Conservation (phyloP, 2,329 filamentous ascomycete species). For the Penicillium verrucosum region DNA sequence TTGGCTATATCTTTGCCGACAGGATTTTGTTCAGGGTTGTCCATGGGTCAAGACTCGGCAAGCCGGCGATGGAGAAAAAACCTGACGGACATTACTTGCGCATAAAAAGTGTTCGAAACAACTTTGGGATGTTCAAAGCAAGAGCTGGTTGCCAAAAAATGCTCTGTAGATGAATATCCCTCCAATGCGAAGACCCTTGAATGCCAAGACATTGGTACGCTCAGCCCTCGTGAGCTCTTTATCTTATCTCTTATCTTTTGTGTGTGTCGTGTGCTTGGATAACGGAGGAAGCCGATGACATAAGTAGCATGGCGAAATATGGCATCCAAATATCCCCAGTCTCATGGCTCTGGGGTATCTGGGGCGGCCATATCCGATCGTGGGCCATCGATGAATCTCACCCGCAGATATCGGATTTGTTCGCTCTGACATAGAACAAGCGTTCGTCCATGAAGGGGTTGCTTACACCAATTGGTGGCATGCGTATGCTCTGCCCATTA, state of each 20-base stretch:
- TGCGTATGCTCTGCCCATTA: not conserved
- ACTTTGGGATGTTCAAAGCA: not conserved
- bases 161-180: not conserved
- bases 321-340: not conserved
- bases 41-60: constrained; percentile 12
- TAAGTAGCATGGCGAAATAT: not conserved
- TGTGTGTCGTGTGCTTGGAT: constrained; percentile 3
- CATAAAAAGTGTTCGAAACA: not conserved
- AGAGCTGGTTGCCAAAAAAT: not conserved
- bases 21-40: not conserved
- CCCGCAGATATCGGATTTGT: not conserved
- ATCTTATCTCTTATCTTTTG: constrained; percentile 12
- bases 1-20: constrained; percentile 16
- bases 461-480: not conserved
- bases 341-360: not conserved
- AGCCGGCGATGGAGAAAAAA: constrained; percentile 5
- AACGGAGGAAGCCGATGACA: constrained; percentile 11
- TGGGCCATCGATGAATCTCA: not conserved
- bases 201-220: constrained; percentile 11
- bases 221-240: constrained; percentile 5
- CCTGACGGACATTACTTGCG: not conserved
- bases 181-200: constrained; percentile 14
- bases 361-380: constrained; percentile 6
- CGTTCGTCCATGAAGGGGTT: not conserved
- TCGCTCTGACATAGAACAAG: not conserved